Evolutionary conservation across 306 rosid species (phyloP), one percentile per base, ranked within the genome.

Genomic region (Ochetophila trinervis): DNA sequence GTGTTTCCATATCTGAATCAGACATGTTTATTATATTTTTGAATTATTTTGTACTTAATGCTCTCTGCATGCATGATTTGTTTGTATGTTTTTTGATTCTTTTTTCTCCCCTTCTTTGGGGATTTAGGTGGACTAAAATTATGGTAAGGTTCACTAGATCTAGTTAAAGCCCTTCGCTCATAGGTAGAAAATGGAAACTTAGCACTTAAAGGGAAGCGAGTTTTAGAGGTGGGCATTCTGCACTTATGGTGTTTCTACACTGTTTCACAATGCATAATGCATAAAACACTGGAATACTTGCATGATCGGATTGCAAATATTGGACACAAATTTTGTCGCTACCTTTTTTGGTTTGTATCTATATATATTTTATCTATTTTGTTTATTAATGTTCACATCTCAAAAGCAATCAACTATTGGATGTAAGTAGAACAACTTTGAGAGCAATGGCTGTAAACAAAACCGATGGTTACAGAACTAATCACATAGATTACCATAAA

Each of bases 101-200:
- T n/a, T 0, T 27, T 56, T 17, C 7, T 40, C 14, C 37, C 18
- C 15, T 63, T 53, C 22, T 32, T 71, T 77, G 62, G 74, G 45
- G 22, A n/a, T 74, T 35, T 59, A 93, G 97, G 97, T 34, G 97
- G 96, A 14, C 73, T 93, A 66, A 90, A 93, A 88, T 73, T 87
- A 68, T 93, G 99, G 97, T 94, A 87, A 80, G 97, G 96, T 72
- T 86, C 96, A 49, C 77, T 84, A 68, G 97, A 93, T 81, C 84
- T 90, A 22, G 82, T 87, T 68, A 90, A 84, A 84, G 87, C 88
- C 70, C 87, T 93, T 35, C 51, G 60, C 55, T 83, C 84, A 0
- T 87, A 87, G 65, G 71, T 83, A 42, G 79, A 70, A 73, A 68
- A 64, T 63, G 91, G 79, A 2, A 56, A 69, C 74, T 69, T 87